Conservation (phyloP, 169 alveolate species). For the Blepharisma undulans region DNA sequence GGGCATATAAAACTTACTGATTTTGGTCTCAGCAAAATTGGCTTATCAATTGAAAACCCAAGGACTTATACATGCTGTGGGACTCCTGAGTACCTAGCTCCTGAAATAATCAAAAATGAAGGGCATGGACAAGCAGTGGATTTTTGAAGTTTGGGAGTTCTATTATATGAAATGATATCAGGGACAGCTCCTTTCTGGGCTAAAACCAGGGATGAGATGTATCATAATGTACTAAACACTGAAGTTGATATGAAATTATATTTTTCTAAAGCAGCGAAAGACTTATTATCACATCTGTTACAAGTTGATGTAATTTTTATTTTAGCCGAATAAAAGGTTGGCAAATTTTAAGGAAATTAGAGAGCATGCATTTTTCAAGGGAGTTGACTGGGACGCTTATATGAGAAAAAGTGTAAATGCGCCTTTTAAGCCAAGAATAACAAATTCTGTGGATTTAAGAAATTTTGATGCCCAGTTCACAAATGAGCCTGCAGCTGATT, state of each 20-base stretch:
- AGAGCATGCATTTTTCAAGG: constrained; percentile 24
- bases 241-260: neutral
- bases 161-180: constrained; percentile 76
- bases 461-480: constrained; percentile 33
- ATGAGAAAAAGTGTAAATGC: neutral
- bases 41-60: constrained; percentile 5
- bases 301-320: neutral
- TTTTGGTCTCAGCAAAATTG: constrained; percentile 74
- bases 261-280: constrained; percentile 3
- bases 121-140: constrained; percentile 81
- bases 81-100: constrained; percentile 83
- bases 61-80: constrained; percentile 72
- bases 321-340: neutral
- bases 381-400: neutral
- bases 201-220: constrained; percentile 30
- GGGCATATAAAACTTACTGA: constrained; percentile 84
- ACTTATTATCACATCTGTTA: neutral
- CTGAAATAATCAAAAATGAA: constrained; percentile 72
- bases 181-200: constrained; percentile 71
- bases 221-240: neutral
- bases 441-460: neutral
- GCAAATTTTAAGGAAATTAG: neutral
- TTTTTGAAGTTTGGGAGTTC: constrained; percentile 82
- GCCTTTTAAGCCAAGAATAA: constrained; percentile 30
- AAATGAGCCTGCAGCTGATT: neutral